Base-by-base conservation (phyloP, 352 stramenopile species). In the Globisporangium lucens region DNA sequence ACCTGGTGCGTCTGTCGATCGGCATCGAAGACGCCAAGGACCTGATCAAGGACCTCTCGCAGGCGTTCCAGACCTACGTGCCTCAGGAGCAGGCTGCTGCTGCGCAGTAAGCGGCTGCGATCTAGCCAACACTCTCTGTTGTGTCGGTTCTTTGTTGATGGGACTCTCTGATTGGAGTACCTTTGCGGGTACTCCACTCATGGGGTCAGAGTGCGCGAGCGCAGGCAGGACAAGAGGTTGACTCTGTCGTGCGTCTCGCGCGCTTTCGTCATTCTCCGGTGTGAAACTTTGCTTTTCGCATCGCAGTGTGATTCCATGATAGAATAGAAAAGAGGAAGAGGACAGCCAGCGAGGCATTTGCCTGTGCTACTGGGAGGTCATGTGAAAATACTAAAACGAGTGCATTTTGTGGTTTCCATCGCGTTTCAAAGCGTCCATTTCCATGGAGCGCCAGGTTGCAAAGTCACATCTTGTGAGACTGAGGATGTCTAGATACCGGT, bases 21-120 rank as follows among this genome's bases (percentile, higher is more conserved):
- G 97, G 97, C 47, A 93, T 99, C 55, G 97, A 99, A 77, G 91
- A 97, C 72, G 79, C 83, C 35, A 89, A 90, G 61, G 97, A 99
- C 79, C 82, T 99, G 52, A 96, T 98, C 62, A 86, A 91, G 52
- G 96, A 98, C 79, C 84, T 99, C 10, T 87, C 92, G 46, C 76
- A 89, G 63, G 95, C 95, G 17, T 84, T 98, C 64, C 85, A 93
- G 74, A 87, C 80, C 65, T 95, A 87, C 72, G 79, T 86, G 13
- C 74, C 79, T 22, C 38, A 63, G 27, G 41, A 62, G 29, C 58
- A 51, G 36, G 36, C 27, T 56, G 55, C 38, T 38, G 56, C 29
- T 35, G 29, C 51, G 51, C 62, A 67, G 56, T 69, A 63, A 63
- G 24, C n/a, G 12, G 10, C 22, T 56, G 20, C n/a, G 27, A 58